Base-by-base conservation (phyloP, 192 early-diverging fungal species). In the Gryganskiella cystojenkinii region DNA sequence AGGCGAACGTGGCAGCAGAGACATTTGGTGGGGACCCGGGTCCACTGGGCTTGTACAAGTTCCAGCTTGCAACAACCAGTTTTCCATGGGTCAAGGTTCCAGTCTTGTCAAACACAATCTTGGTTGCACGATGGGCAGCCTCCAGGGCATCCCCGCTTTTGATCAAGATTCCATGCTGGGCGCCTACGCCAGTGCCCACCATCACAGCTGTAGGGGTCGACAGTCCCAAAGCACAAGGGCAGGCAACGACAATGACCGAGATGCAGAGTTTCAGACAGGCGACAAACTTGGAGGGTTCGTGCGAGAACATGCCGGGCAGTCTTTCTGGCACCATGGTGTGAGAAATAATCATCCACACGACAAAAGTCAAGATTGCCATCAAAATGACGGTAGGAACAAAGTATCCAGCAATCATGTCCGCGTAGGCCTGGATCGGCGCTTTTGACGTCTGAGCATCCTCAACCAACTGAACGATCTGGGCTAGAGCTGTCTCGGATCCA, bases 141-240 rank as follows among this genome's bases (percentile, higher is more conserved):
- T 96, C 95, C 52, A 99, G 80, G 13, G 94, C 90, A 49, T 80
- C 90, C 22, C 95, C 98, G 30, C 96, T 94, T 85, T 99, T 99
- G 83, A 99, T 98, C 62, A 99, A 81, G 60, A 99, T 94, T 25
- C 98, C 98, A 50, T 95, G 82, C 66, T 95, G 87, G 6, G 98
- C 98, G 20, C 96, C 96, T 1, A 99, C 92, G 22, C 98, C 98
- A 0, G 98, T 98, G 24, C 96, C 98, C 7, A 98, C 98, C 96
- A 99, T 98, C 17, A 99, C 94, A 0, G 96, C 98, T 0, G 98
- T 99, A 13, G 98, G 98, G 7, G 95, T 97, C 44, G 96, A 93
- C 24, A 99, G 86, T 20, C 98, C 98, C 42, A 99, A 81, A 6
- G 97, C 95, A 84, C 97, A 99, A 45, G 97, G 97, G 58, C 97